phyloP scores from a whole-genome alignment of 768 basidiomycete genomes.

The Lentinus brumalis region DNA sequence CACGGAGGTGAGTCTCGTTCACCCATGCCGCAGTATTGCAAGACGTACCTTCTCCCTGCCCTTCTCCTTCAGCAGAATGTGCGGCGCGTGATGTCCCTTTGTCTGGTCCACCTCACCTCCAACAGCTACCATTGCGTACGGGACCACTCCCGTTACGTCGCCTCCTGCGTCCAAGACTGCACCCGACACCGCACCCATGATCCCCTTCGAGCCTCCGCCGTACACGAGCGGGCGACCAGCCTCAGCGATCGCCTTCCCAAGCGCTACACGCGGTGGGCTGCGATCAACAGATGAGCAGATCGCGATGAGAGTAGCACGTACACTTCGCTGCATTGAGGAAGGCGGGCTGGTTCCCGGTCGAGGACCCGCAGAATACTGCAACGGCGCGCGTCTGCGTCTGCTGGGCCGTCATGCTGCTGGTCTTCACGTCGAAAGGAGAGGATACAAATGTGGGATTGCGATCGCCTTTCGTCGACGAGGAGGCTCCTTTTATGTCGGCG shows the following conservation, averaged over 20 bases:
- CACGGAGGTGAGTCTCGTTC: not conserved
- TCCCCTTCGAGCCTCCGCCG: slow-evolving; percentile 79
- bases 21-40: not conserved
- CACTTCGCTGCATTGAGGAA: slow-evolving; percentile 71
- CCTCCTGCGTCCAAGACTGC: slow-evolving; percentile 69
- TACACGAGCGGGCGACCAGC: slow-evolving; percentile 73
- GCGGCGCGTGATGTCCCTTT: slow-evolving; percentile 20
- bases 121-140: slow-evolving; percentile 68
- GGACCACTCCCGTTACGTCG: slow-evolving; percentile 75
- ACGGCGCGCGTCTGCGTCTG: slow-evolving; percentile 40
- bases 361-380: slow-evolving; percentile 88
- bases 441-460: slow-evolving; percentile 1
- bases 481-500: not conserved
- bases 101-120: slow-evolving; percentile 65
- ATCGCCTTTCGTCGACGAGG: not conserved
- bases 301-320: slow-evolving; percentile 38
- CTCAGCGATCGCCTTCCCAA: slow-evolving; percentile 72
- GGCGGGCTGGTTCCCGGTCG: slow-evolving; percentile 59
- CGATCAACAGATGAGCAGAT: not conserved
- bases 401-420: slow-evolving; percentile 8
- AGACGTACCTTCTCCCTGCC: slow-evolving; percentile 35
- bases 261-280: slow-evolving; percentile 43
- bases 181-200: slow-evolving; percentile 84
- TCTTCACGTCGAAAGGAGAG: slow-evolving; percentile 11
- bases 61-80: slow-evolving; percentile 32